These are phyloP conservation scores for Pleurotus giganteus DNA, from an alignment of 768 basidiomycete genomes.

Conservation along the genomic window DNA sequence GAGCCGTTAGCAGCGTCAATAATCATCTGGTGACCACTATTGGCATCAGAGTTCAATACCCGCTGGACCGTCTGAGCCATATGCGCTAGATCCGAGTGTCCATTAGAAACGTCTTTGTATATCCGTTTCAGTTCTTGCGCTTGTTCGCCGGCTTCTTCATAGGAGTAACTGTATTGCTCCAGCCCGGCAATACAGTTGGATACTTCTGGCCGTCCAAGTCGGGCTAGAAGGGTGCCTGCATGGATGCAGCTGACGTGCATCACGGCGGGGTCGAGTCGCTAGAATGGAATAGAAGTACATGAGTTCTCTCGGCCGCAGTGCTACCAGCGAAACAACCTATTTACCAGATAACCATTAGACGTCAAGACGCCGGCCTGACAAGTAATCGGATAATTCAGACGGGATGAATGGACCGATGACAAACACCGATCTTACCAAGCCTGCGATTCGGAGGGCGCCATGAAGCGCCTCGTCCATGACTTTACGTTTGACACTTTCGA, in stretches of 20 bases:
- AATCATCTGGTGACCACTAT: conserved; percentile 21
- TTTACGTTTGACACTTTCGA: conserved; percentile 65
- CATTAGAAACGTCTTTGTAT: conserved; percentile 27
- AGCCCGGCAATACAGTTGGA: conserved; percentile 81
- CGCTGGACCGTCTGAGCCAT: conserved; percentile 5
- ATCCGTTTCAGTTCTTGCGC: conserved; percentile 65
- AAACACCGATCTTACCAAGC: conserved; percentile 54
- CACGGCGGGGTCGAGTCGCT: conserved; percentile 84
- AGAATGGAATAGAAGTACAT: no score
- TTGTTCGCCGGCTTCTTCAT: conserved; percentile 81
- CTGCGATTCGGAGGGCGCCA: conserved; percentile 83
- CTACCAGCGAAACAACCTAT: not conserved
- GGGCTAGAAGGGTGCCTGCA: conserved; percentile 79
- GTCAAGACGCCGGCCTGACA: conserved; percentile 76
- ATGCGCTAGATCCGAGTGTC: not conserved
- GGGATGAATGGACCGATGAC: conserved; percentile 3
- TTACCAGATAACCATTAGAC: conserved; percentile 82
- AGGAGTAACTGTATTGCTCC: conserved; percentile 85
- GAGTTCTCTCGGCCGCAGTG: not conserved
- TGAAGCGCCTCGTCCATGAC: conserved; percentile 82
- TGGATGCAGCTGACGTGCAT: conserved; percentile 87
- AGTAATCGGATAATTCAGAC: not conserved
- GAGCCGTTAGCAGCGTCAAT: conserved; percentile 22
- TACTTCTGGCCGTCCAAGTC: conserved; percentile 81
- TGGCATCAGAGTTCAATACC: not conserved